Evolutionary conservation across 176 grass and related monocot species (phyloP), one percentile per base, ranked within the genome.

Genomic region (Ensete glaucum): DNA sequence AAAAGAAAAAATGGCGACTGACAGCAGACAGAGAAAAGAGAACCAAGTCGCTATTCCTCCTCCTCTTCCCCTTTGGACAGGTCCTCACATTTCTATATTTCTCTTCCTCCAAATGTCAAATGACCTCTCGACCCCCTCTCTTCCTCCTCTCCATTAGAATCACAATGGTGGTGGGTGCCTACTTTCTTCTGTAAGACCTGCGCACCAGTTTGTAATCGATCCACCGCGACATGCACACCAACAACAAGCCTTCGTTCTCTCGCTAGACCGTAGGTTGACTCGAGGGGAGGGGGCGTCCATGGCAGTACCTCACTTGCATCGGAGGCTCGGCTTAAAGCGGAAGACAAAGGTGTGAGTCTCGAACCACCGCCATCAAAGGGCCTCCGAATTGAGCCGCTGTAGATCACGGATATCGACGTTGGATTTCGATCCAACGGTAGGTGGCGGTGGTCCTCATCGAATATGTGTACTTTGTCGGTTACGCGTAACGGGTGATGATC

Each of bases 41-140:
- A 96, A 86, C 83, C 83, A 90, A 69, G 87, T 90, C 87, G 87
- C 87, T 96, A 71, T 88, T 82, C 9, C 83, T 77, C 80, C 74
- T 62, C 78, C 29, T 34, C 34, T 3, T 43, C 34, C 65, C 88
- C 83, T 83, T 82, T 82, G 7, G 19, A 29, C 15, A 24, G 9
- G 8, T 14, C 24, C 34, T 78, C 34, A 53, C 73, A 84, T 67
- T 67, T 34, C 69, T 23, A 19, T 86, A 73, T 87, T 75, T 78
- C 71, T 87, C 69, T 78, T 64, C 34, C 17, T 92, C 29, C 66
- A 87, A 83, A 82, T 76, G 73, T 81, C 79, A 79, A 84, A 84
- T 84, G 82, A 74, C 76, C 69, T 67, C 70, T 53, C 74, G 69
- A 77, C 82, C 51, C 76, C 52, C 62, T 72, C 71, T 52, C 64